Evolutionary conservation across 2,329 filamentous ascomycete species (phyloP).

Genomic region (Lachnellula suecica): DNA sequence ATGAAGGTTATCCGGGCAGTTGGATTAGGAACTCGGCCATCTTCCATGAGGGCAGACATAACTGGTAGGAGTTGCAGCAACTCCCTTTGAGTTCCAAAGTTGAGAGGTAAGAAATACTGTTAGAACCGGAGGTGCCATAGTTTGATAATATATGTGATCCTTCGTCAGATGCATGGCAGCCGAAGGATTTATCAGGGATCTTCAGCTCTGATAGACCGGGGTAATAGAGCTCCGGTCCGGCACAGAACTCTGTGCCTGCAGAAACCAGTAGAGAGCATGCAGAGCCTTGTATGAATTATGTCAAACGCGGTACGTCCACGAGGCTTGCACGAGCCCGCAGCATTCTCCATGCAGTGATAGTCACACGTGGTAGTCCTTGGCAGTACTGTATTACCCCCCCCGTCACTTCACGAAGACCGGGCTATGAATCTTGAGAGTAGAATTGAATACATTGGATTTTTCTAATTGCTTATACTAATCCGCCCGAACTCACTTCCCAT

Average conservation of each 20-base stretch:
- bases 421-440: neutral
- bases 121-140: neutral
- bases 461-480: neutral
- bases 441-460: neutral
- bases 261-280: neutral
- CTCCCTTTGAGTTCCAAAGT: neutral
- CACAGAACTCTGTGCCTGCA: neutral
- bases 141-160: neutral
- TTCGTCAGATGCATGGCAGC: neutral
- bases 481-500: neutral
- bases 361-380: neutral
- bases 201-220: neutral
- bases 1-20: neutral
- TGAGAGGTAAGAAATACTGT: neutral
- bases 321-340: neutral
- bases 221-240: neutral
- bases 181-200: neutral
- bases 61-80: neutral
- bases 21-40: neutral
- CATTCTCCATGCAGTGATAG: neutral
- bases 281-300: neutral
- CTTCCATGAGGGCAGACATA: neutral
- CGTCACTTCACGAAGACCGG: neutral
- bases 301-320: neutral
- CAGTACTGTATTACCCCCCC: neutral